Evolutionary conservation across 768 basidiomycete species (phyloP), one percentile per base, ranked within the genome.

Genomic region (Mycena amicta): DNA sequence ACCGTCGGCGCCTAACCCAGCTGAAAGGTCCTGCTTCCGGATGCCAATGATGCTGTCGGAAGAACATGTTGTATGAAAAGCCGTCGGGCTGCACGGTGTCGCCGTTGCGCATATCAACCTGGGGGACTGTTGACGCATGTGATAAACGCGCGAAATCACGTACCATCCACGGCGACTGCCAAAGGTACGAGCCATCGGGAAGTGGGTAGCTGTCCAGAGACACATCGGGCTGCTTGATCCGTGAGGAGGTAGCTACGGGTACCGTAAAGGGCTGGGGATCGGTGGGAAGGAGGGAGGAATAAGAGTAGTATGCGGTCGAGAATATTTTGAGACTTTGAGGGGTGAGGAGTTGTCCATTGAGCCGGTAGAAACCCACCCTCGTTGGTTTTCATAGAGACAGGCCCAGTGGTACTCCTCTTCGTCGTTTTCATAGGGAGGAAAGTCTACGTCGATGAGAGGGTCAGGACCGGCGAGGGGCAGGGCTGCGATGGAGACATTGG

Each of bases 81-180:
- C 91, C 91, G 64, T 92, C 90, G 62, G 88, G 82, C 64, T 92
- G 89, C 2, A 92, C 87, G 65, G 88, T 82, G 51, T 89, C 89
- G 23, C 76, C 75, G 63, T 89, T 85, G 27, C 85, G 88, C 91
- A 93, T 93, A 74, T 93, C 92, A 57, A 93, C 84, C n/a, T n/a
- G n/a, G n/a, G n/a, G n/a, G n/a, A n/a, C n/a, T n/a, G n/a, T n/a
- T n/a, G n/a, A n/a, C n/a, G n/a, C n/a, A n/a, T n/a, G n/a, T n/a
- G n/a, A n/a, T n/a, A n/a, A n/a, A n/a, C n/a, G n/a, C n/a, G n/a
- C n/a, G n/a, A n/a, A n/a, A n/a, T n/a, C n/a, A n/a, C n/a, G n/a
- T n/a, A n/a, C n/a, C 89, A 93, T 89, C 91, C 91, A 93, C 5
- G 81, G 72, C 40, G 89, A 90, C 1, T 92, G 84, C 91, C 91